Base-by-base conservation (phyloP, 345 rosid genomes). In the Pseudoturritis turrita region DNA sequence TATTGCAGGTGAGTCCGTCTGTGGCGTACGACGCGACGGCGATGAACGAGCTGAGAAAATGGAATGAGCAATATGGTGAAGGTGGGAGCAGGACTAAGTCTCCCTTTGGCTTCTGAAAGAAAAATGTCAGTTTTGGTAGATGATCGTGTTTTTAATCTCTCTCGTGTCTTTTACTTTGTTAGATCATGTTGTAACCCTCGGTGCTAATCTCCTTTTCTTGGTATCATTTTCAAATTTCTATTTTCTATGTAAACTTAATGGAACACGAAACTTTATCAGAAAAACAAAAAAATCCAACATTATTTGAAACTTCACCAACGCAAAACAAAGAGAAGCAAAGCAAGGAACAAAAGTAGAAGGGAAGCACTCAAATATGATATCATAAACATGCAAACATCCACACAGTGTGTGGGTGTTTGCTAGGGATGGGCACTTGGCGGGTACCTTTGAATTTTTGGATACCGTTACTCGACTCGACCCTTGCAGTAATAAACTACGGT, bases 41-140 rank as follows among this genome's bases (percentile, higher is more conserved):
- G 61, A 94, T 94, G 98, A 91, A 91, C 23, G 98, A 91, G 86
- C 83, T 94, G 66, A 82, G 98, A 73, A 94, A 94, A 84, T 94
- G 98, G 98, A 94, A 94, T 9, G 97, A 91, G 65, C 97, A 91
- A 62, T 94, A 91, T 14, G 98, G 98, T 46, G 98, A 91, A 81
- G 97, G 91, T 17, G 98, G 98, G 66, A 89, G 88, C 81, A 81
- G 98, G 83, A 80, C 78, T 59, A 87, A 82, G 73, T 81, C 97
- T 14, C 96, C 93, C 2, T 91, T 94, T 43, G 97, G 98, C 28
- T 94, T 94, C 75, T 81, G 82, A 73, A 36, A 41, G 44, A 63
- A 43, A n/a, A 17, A 7, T 35, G 40, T 7, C 10, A 13, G 33
- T 60, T 61, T 65, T 56, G 77, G 9, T 73, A 56, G 35, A 60